A percentile compares a stretch with the other conserved stretches of the same genome.
phyloP scores from a whole-genome alignment of 1,284 basidiomycete genomes.

The Apiotrichum veenhuisii region DNA sequence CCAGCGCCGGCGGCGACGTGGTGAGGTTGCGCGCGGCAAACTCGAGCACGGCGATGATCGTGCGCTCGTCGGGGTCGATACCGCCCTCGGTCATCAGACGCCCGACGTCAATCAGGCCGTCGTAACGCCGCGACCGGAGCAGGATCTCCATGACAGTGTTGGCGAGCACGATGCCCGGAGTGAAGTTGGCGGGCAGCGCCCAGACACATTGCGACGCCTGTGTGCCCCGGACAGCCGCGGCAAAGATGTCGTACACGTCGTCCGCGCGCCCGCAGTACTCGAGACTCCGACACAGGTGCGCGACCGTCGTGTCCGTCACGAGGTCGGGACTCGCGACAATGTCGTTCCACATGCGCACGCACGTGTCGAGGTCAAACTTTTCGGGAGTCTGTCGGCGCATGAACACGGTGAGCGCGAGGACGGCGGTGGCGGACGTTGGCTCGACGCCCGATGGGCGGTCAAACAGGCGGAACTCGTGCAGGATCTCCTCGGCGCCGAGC shows the following conservation, averaged over 20 bases:
- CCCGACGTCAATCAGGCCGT: slow-evolving; percentile 13
- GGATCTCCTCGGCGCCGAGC: slow-evolving; percentile 21
- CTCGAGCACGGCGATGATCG: slow-evolving; percentile 29
- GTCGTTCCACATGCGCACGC: background rate
- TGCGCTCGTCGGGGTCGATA: slow-evolving; percentile 28
- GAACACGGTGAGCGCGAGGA: slow-evolving; percentile 1
- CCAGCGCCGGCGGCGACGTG: slow-evolving; percentile 22
- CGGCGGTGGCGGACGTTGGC: background rate
- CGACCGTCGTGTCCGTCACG: slow-evolving; percentile 12
- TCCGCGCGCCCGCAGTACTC: slow-evolving; percentile 2
- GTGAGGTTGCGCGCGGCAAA: slow-evolving; percentile 19
- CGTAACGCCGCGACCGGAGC: slow-evolving; percentile 5
- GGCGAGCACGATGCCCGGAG: slow-evolving; percentile 17
- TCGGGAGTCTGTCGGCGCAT: background rate
- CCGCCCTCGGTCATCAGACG: slow-evolving; percentile 17
- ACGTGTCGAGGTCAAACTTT: slow-evolving; percentile 2
- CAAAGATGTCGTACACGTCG: slow-evolving; percentile 12
- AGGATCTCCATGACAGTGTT: slow-evolving; percentile 21
- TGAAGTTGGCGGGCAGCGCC: slow-evolving; percentile 12
- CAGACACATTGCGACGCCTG: background rate
- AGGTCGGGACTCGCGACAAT: slow-evolving; percentile 1
- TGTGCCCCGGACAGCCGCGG: background rate
- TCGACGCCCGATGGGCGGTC: background rate
- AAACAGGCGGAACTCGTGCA: slow-evolving; percentile 23
- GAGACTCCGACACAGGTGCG: slow-evolving; percentile 17